Evolutionary conservation across 257 asterid genomes (phyloP), one percentile per base, ranked within the genome.

Genomic region (Salvia hispanica): DNA sequence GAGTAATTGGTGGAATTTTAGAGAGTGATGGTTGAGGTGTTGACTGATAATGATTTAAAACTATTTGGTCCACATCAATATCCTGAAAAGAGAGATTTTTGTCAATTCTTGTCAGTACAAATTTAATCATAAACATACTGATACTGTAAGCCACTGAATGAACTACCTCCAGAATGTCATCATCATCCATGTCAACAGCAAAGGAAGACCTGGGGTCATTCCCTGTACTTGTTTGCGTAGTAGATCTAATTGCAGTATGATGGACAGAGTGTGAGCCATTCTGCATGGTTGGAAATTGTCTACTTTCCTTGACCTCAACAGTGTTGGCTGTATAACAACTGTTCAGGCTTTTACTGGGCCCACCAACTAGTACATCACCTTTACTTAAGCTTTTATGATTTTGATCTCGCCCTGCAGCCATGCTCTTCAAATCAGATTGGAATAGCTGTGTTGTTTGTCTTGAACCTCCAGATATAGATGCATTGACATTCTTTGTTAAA

Each of bases 11-110:
- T 31, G 96, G 91, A 81, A 85, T 62, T 74, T 78, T 88, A 28
- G 96, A 82, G 66, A 78, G 48, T 69, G 97, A 81, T 75, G 95
- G 88, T 72, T 80, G 96, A 60, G 99, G 97, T 33, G 97, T 83
- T 72, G 95, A 82, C 71, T 88, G 96, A 76, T 75, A 82, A 84
- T 88, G 95, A 62, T 86, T 72, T 77, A 67, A 75, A 56, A 88
- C 88, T 74, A 93, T 85, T 74, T 85, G 88, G 76, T 90, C 97
- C 72, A 90, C 89, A 48, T 90, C 92, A 59, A 93, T 82, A 80
- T 80, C 84, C 99, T 93, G 86, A 60, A 58, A 67, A 75, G 64
- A 42, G 54, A 57, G 34, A 37, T 7, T 25, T 25, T 31, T 48
- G 66, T 64, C 28, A 54, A 58, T 55, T 36, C 51, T 48, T 58